phyloP scores from a whole-genome alignment of 2,329 filamentous ascomycete genomes.

The Pseudohalonectria lignicola region DNA sequence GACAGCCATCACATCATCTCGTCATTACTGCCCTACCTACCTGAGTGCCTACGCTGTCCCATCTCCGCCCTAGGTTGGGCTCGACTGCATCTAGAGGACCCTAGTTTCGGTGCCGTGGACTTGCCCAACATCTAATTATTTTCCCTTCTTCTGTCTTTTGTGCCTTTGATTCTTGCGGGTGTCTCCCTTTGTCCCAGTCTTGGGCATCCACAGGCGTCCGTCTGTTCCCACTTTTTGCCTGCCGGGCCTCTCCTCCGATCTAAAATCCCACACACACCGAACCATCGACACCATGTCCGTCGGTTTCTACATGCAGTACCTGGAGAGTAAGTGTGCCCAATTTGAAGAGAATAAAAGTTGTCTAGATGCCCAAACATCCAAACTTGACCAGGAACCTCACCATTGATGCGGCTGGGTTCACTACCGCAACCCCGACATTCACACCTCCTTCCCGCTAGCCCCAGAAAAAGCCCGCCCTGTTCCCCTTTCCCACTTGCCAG shows the following conservation, averaged over 20 bases:
- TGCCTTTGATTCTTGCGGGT: slow-evolving; percentile 7
- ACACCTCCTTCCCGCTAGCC: too few species aligned
- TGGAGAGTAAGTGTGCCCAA: slow-evolving; percentile 71
- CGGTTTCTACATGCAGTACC: slow-evolving; percentile 62
- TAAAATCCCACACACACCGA: too few species aligned
- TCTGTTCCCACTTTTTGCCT: slow-evolving; percentile 10
- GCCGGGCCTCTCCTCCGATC: slow-evolving; percentile 4
- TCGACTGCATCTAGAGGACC: slow-evolving; percentile 37
- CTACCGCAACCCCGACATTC: too few species aligned
- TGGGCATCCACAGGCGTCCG: slow-evolving; percentile 3
- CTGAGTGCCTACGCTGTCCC: slow-evolving; percentile 7
- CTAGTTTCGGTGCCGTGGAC: slow-evolving; percentile 15
- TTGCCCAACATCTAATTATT: slow-evolving; percentile 16
- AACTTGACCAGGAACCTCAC: too few species aligned
- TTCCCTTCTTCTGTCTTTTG: slow-evolving; percentile 7
- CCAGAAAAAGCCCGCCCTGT: too few species aligned
- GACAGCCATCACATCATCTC: slow-evolving; percentile 23
- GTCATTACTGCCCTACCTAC: slow-evolving; percentile 4
- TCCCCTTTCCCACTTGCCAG: too few species aligned
- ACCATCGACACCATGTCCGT: slow-evolving; percentile 39
- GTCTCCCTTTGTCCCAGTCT: background rate
- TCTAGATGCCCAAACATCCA: too few species aligned
- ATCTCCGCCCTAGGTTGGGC: slow-evolving; percentile 35
- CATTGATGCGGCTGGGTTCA: too few species aligned
- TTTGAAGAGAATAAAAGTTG: too few species aligned